A percentile compares a stretch with the other conserved stretches of the same genome.
Conservation (phyloP, 495 filamentous ascomycete genomes). For the Neurospora sp. region DNA sequence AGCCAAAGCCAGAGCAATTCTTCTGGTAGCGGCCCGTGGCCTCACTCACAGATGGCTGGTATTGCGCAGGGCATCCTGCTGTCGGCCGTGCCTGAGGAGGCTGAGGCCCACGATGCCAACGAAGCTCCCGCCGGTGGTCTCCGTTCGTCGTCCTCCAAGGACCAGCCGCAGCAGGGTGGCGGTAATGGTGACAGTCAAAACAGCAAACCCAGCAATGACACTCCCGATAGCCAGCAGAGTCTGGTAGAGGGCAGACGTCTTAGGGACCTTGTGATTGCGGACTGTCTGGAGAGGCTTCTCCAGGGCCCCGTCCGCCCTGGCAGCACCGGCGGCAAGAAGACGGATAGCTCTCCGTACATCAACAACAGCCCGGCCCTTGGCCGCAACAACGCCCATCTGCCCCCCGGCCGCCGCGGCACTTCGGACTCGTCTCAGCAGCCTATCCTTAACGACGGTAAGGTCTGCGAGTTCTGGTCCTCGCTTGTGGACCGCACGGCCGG, state of each 20-base stretch:
- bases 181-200: slow-evolving; percentile 18
- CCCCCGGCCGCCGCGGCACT: slow-evolving; percentile 3
- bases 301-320: not conserved
- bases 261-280: not conserved
- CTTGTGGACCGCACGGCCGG: slow-evolving; percentile 61
- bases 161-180: not conserved
- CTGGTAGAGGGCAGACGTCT: not conserved
- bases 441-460: slow-evolving; percentile 46
- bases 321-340: not conserved
- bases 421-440: slow-evolving; percentile 35
- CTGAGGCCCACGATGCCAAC: not conserved
- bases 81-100: slow-evolving; percentile 2
- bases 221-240: slow-evolving; percentile 1
- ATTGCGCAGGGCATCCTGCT: slow-evolving; percentile 30
- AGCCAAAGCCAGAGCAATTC: slow-evolving; percentile 27
- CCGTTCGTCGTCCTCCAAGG: not conserved
- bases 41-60: slow-evolving; percentile 42
- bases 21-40: slow-evolving; percentile 31
- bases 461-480: slow-evolving; percentile 46
- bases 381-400: not conserved
- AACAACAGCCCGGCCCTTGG: slow-evolving; percentile 2
- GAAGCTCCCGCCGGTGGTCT: not conserved
- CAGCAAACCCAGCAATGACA: slow-evolving; percentile 21
- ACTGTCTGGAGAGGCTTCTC: not conserved
- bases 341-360: not conserved